phyloP scores from a whole-genome alignment of 495 filamentous ascomycete species.

The Aspergillus carlsbadensis region DNA sequence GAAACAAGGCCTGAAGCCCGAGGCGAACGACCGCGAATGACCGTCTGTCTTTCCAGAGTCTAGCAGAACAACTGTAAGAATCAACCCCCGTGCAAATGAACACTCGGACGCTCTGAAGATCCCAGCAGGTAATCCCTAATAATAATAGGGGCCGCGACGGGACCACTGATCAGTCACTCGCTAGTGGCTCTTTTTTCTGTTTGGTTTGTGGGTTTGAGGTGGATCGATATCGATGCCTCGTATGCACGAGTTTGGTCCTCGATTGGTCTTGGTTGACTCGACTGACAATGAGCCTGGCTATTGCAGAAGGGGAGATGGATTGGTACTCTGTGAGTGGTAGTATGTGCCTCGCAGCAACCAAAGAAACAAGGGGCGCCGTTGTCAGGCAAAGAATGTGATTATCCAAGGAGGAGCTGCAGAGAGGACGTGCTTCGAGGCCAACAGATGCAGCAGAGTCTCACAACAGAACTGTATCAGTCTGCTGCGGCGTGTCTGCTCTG shows the following conservation, averaged over 20 bases:
- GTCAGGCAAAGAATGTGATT: conserved; percentile 6
- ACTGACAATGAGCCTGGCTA: no score
- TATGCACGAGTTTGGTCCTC: no score
- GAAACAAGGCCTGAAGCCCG: neutral
- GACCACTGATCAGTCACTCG: conserved; percentile 15
- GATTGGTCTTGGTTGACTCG: no score
- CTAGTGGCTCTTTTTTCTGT: conserved; percentile 15
- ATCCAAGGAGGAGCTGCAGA: neutral
- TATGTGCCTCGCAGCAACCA: neutral
- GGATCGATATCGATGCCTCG: neutral
- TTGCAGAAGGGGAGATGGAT: no score
- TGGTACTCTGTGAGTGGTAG: neutral
- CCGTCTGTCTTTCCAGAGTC: neutral
- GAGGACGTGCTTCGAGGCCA: neutral
- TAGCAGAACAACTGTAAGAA: neutral
- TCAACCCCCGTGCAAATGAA: conserved; percentile 2
- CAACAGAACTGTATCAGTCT: neutral
- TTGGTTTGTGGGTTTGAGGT: conserved; percentile 10
- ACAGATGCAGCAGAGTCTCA: neutral
- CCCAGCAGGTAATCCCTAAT: conserved; percentile 16
- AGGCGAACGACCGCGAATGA: neutral
- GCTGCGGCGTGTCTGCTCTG: neutral
- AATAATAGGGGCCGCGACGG: conserved; percentile 17
- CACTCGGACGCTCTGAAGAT: conserved; percentile 10
- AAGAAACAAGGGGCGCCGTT: conserved; percentile 3